Percentiles rank a stretch among this genome's conserved stretches.
Evolutionary conservation across 2,329 filamentous ascomycete species (phyloP).

Genomic region (Alternaria longipes): DNA sequence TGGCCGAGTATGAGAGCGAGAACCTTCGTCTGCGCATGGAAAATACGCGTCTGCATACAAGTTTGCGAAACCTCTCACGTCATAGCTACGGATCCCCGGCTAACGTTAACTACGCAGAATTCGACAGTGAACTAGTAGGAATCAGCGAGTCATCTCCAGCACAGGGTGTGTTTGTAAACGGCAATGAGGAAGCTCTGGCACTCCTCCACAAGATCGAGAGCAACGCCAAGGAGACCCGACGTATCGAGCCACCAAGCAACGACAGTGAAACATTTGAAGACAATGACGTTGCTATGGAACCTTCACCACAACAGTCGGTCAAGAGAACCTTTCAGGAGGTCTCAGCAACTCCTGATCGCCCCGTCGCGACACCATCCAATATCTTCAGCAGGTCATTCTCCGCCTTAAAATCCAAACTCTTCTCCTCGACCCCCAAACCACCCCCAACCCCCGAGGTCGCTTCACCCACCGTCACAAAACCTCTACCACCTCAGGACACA

Average conservation of each 20-base stretch:
- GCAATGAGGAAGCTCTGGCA: constrained; percentile 31
- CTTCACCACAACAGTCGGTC: constrained; percentile 11
- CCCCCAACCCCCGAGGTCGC: constrained; percentile 10
- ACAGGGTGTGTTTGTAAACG: constrained; percentile 22
- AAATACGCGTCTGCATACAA: neutral
- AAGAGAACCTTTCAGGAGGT: constrained; percentile 11
- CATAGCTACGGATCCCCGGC: constrained; percentile 14
- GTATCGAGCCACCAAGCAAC: constrained; percentile 5
- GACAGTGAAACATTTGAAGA: constrained; percentile 7
- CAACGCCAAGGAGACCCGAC: constrained; percentile 19
- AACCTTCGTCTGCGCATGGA: constrained; percentile 1
- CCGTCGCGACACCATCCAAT: constrained; percentile 18
- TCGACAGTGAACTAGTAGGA: constrained; percentile 27
- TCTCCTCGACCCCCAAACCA: constrained; percentile 17
- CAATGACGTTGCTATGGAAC: constrained; percentile 7
- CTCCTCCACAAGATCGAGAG: constrained; percentile 35
- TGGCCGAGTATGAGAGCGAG: constrained; percentile 9
- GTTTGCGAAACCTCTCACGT: constrained; percentile 2
- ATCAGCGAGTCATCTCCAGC: constrained; percentile 14
- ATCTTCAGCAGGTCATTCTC: constrained; percentile 35
- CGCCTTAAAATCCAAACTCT: constrained; percentile 31
- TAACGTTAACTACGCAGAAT: constrained; percentile 27
- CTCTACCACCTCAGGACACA: constrained; percentile 23
- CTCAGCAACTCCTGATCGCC: constrained; percentile 19
- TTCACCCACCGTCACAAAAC: constrained; percentile 21